phyloP scores from a whole-genome alignment of 768 basidiomycete genomes.

The Suillus subaureus region DNA sequence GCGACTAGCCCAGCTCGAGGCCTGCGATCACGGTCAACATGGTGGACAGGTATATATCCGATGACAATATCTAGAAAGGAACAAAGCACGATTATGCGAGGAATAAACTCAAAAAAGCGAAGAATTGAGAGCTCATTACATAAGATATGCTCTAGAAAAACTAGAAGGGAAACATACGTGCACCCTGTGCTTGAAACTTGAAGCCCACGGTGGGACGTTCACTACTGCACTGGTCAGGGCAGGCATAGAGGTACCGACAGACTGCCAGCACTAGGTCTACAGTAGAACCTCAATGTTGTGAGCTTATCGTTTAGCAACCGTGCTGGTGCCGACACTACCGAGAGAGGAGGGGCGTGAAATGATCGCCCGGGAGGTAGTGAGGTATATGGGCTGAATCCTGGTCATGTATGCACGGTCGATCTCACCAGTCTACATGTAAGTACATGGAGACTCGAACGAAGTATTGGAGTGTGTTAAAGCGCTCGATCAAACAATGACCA shows the following conservation, averaged over 20 bases:
- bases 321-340: no score
- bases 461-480: not conserved
- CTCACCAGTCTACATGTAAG: not conserved
- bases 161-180: not conserved
- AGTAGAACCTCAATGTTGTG: not conserved
- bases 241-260: not conserved
- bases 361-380: not conserved
- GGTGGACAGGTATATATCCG: not conserved
- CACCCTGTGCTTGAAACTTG: not conserved
- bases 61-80: not conserved
- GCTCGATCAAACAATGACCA: slow-evolving; percentile 24
- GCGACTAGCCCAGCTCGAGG: no score
- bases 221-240: not conserved
- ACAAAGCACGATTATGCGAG: not conserved
- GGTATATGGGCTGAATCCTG: not conserved
- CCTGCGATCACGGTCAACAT: not conserved
- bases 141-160: not conserved
- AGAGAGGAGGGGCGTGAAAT: not conserved
- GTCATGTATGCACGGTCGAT: not conserved
- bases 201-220: not conserved
- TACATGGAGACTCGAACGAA: not conserved
- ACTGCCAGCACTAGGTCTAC: not conserved
- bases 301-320: not conserved
- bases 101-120: not conserved
- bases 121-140: not conserved